Base-by-base conservation (phyloP, 192 early-diverging fungal species). In the Entomortierella parvispora region DNA sequence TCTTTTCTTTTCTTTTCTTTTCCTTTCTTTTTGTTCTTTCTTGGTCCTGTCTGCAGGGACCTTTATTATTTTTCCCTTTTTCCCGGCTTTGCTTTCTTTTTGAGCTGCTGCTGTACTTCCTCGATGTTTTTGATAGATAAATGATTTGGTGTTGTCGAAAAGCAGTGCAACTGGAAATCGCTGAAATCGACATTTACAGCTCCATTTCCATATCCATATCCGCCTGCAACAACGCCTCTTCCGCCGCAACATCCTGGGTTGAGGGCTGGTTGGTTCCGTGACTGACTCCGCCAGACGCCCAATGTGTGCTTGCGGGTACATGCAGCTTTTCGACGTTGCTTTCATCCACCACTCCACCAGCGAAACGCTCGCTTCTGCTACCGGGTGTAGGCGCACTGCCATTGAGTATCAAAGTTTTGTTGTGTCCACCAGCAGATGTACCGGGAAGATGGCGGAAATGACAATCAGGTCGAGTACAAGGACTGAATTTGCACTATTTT, bases 191-290 rank as follows among this genome's bases (percentile, higher is more conserved):
- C 5, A 40, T 12, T 40, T 40, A 40, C 37, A 40, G 37, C 37
- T 66, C 72, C 58, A 77, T 62, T 15, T 77, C 72, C 72, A 77
- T 77, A 49, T 77, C 72, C 0, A 50, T 52, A 45, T 74, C 56
- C 44, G 28, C 6, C 14, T 51, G 22, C 11, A 17, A 17, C 48
- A 31, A 34, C 32, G 20, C 33, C 28, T 1, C 25, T 22, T 49
- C 14, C 47, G 37, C 5, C 12, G 37, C 37, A 40, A 5, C 37
- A 40, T 40, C 12, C 37, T 9, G 33, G 10, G 25, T n/a, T 29
- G 6, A 4, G 7, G 46, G 51, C 23, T 62, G 53, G 15, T 75
- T 32, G 18, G 45, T 17, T 33, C 52, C 48, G 37, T 68, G 48
- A 56, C 59, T 63, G 44, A 67, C 53, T 6, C 65, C 60, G 22